Evolutionary conservation across 306 rosid genomes (phyloP).

Genomic region (Notholithocarpus densiflorus): DNA sequence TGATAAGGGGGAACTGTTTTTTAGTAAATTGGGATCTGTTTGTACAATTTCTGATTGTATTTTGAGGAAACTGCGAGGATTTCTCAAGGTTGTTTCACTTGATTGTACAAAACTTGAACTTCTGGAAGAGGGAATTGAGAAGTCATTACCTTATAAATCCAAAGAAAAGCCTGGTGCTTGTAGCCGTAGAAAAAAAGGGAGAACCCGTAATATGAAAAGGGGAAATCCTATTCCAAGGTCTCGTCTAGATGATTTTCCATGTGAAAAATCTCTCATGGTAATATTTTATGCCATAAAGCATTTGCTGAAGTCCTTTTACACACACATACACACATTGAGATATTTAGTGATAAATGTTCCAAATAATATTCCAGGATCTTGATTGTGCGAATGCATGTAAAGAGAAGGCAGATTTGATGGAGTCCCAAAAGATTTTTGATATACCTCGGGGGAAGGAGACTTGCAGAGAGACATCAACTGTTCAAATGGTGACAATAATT

Average conservation of each 20-base stretch:
- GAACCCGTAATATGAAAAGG: slow-evolving; percentile 49
- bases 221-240: slow-evolving; percentile 44
- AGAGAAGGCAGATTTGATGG: slow-evolving; percentile 38
- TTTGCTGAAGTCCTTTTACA: slow-evolving; percentile 26
- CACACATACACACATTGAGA: slow-evolving; percentile 21
- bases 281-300: slow-evolving; percentile 13
- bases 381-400: slow-evolving; percentile 35
- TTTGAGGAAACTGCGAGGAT: slow-evolving; percentile 71
- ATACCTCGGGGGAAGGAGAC: slow-evolving; percentile 39
- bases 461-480: slow-evolving; percentile 35
- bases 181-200: slow-evolving; percentile 76
- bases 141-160: slow-evolving; percentile 51
- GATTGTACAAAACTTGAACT: slow-evolving; percentile 89
- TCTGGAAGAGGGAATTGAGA: slow-evolving; percentile 51
- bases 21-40: slow-evolving; percentile 76
- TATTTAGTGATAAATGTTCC: slow-evolving; percentile 33
- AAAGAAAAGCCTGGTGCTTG: slow-evolving; percentile 59
- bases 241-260: slow-evolving; percentile 27
- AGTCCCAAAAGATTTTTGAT: slow-evolving; percentile 35
- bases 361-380: slow-evolving; percentile 50
- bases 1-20: slow-evolving; percentile 64
- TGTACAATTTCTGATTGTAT: slow-evolving; percentile 79
- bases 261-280: slow-evolving; percentile 52
- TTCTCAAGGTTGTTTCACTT: slow-evolving; percentile 86
- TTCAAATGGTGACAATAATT: slow-evolving; percentile 43